These are phyloP conservation scores for Artomyces pyxidatus DNA, from an alignment of 768 basidiomycete species.

Conservation along the genomic window DNA sequence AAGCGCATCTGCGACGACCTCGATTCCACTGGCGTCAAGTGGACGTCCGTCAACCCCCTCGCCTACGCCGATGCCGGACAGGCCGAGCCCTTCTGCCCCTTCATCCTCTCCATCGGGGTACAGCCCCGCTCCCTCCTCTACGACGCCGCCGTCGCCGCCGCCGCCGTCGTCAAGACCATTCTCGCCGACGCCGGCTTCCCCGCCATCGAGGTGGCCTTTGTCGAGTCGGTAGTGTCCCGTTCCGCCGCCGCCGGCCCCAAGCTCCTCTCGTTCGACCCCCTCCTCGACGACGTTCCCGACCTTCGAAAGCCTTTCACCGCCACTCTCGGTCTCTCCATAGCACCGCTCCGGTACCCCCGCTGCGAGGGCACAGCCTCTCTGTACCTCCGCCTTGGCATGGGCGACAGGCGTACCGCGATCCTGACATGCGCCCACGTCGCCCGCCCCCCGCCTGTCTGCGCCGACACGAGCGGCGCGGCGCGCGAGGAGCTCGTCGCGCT, in stretches of 20 bases:
- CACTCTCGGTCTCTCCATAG: conserved; percentile 31
- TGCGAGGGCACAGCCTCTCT: conserved; percentile 31
- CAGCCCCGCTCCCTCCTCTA: conserved; percentile 19
- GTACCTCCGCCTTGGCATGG: conserved; percentile 23
- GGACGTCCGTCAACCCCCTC: conserved; percentile 17
- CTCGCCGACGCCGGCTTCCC: conserved; percentile 16
- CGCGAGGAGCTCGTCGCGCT: conserved; percentile 6
- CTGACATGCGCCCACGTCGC: conserved; percentile 32
- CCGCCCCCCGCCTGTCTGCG: conserved; percentile 24
- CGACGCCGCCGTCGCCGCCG: conserved; percentile 17
- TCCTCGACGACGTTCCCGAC: conserved; percentile 21
- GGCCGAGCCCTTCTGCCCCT: conserved; percentile 14
- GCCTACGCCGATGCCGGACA: conserved; percentile 18
- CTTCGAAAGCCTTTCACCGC: conserved; percentile 28
- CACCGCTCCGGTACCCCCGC: conserved; percentile 25
- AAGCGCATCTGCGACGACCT: conserved; percentile 19
- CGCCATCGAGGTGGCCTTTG: conserved; percentile 21
- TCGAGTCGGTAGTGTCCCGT: conserved; percentile 20
- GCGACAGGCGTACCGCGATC: conserved; percentile 20
- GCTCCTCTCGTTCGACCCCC: conserved; percentile 24
- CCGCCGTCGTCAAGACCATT: conserved; percentile 15
- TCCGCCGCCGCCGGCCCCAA: conserved; percentile 22
- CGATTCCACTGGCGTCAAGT: conserved; percentile 17
- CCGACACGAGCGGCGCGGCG: conserved; percentile 16
- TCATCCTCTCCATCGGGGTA: conserved; percentile 22